Conservation (phyloP, 257 asterid species). For the Dorcoceras hygrometricum region DNA sequence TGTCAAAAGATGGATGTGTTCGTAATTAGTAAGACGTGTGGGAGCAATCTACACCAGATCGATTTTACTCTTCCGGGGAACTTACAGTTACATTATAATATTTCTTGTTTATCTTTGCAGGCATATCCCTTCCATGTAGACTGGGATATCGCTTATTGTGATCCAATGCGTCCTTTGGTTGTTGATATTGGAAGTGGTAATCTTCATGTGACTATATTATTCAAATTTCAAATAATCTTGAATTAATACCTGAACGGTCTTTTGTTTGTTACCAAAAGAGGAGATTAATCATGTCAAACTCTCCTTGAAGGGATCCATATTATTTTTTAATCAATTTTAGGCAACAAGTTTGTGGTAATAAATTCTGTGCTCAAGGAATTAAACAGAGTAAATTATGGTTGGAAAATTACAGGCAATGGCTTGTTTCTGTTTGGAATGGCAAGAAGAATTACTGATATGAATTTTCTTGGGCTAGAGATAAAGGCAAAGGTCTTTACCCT, state of each 20-base stretch:
- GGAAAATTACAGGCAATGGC: conserved; percentile 71
- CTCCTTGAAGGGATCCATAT: background rate
- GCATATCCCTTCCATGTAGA: conserved; percentile 66
- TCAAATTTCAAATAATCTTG: background rate
- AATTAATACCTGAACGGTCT: background rate
- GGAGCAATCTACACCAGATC: conserved; percentile 4
- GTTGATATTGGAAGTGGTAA: conserved; percentile 96
- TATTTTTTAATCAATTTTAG: conserved; percentile 7
- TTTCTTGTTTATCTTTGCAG: conserved; percentile 44
- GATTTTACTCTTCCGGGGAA: conserved; percentile 7
- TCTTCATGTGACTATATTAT: conserved; percentile 18
- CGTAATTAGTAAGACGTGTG: background rate
- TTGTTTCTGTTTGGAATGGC: conserved; percentile 82
- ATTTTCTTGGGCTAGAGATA: conserved; percentile 87
- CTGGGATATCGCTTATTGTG: conserved; percentile 57
- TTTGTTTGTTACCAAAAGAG: background rate
- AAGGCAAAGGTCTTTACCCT: conserved; percentile 62
- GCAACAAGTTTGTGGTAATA: conserved; percentile 10
- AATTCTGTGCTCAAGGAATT: conserved; percentile 12
- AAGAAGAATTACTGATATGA: conserved; percentile 53
- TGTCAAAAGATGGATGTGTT: background rate
- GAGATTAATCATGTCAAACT: background rate
- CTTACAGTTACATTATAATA: conserved; percentile 14
- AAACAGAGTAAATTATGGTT: conserved; percentile 17
- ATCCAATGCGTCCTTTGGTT: conserved; percentile 65